A percentile compares a stretch with the other conserved stretches of the same genome.
phyloP scores from a whole-genome alignment of 345 rosid species.

The Murraya koenigii region DNA sequence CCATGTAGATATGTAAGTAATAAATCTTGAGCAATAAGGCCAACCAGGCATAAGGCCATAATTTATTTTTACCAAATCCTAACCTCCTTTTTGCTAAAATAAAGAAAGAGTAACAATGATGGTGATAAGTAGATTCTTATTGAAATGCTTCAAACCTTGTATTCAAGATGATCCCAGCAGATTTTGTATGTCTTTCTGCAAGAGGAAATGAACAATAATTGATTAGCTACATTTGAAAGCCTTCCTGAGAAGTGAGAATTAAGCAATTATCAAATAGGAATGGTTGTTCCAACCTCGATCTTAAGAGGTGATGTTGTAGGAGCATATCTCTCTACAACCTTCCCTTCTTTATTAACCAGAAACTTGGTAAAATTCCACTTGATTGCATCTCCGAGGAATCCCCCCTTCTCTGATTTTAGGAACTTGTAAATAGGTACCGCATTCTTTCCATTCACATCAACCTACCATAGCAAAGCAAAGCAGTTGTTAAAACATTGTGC shows the following conservation, averaged over 20 bases:
- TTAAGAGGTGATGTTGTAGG: constrained; percentile 70
- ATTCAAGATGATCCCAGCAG: constrained; percentile 46
- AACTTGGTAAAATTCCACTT: constrained; percentile 96
- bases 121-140: neutral
- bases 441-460: constrained; percentile 87
- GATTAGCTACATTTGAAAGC: neutral
- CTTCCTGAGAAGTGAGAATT: neutral
- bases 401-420: constrained; percentile 78
- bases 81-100: too few species aligned
- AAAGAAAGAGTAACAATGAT: too few species aligned
- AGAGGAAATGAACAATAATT: constrained; percentile 1
- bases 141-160: constrained; percentile 15
- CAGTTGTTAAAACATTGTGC: neutral
- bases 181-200: constrained; percentile 73
- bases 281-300: constrained; percentile 51
- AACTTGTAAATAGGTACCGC: constrained; percentile 70
- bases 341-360: constrained; percentile 75
- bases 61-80: too few species aligned
- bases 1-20: too few species aligned
- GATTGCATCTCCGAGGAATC: constrained; percentile 64
- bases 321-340: constrained; percentile 71
- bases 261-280: neutral
- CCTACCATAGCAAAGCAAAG: constrained; percentile 26
- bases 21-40: too few species aligned
- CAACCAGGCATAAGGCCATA: too few species aligned